These are phyloP conservation scores for Perkinsus olseni DNA, from an alignment of 169 alveolate species.

Conservation along the genomic window DNA sequence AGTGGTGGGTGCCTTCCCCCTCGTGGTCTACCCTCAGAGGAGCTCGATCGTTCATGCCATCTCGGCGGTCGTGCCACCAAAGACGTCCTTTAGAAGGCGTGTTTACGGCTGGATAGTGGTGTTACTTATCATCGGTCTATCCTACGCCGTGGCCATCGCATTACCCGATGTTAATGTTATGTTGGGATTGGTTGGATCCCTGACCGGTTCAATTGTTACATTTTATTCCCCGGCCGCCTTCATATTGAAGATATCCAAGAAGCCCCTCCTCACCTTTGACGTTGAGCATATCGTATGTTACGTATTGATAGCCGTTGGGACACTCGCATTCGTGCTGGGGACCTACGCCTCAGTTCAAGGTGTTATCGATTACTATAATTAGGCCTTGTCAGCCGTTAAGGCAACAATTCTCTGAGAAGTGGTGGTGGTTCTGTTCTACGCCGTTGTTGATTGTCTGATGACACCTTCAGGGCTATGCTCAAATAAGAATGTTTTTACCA, in stretches of 20 bases:
- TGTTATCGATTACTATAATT: not conserved
- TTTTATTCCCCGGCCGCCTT: not conserved
- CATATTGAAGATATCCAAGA: not conserved
- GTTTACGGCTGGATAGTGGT: not conserved
- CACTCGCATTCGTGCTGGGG: not conserved
- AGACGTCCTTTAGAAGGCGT: conserved; percentile 1
- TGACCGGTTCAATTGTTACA: not conserved
- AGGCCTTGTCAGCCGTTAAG: not conserved
- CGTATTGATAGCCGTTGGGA: not conserved
- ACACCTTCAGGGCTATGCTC: too few species aligned
- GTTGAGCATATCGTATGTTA: not conserved
- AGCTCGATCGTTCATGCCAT: not conserved
- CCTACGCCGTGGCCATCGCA: not conserved
- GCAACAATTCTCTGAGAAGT: too few species aligned
- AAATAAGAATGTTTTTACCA: too few species aligned
- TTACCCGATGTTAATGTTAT: not conserved
- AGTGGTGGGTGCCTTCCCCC: not conserved
- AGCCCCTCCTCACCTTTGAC: not conserved
- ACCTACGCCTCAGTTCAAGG: not conserved
- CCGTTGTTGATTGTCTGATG: too few species aligned
- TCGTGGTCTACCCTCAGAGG: conserved; percentile 1
- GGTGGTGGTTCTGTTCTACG: too few species aligned
- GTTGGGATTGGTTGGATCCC: not conserved
- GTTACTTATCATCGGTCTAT: not conserved
- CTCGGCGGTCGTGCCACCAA: not conserved